phyloP scores from a whole-genome alignment of 768 basidiomycete species.

The Rhizopogon rudus region DNA sequence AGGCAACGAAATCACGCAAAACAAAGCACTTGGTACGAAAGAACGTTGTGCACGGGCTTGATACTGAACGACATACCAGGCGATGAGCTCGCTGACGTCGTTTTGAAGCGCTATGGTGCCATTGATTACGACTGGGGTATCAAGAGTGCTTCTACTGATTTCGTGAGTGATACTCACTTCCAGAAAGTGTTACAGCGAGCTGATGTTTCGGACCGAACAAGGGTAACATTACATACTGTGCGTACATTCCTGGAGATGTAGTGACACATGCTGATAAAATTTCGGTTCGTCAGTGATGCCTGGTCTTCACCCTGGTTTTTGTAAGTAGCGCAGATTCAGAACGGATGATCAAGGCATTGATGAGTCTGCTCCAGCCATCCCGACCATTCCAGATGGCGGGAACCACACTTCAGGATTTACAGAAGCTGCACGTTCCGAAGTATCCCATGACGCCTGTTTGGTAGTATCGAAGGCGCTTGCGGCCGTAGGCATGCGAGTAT shows the following conservation, averaged over 20 bases:
- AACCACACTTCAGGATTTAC: constrained; percentile 66
- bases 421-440: constrained; percentile 47
- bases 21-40: constrained; percentile 46
- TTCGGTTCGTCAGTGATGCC: constrained; percentile 31
- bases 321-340: background rate
- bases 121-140: constrained; percentile 61
- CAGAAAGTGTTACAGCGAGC: background rate
- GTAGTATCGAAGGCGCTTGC: constrained; percentile 65
- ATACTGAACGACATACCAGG: constrained; percentile 29
- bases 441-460: constrained; percentile 57
- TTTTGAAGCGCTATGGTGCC: constrained; percentile 49
- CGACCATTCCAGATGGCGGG: constrained; percentile 60
- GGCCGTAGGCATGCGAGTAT: constrained; percentile 53
- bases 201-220: background rate
- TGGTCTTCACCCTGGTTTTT: constrained; percentile 60
- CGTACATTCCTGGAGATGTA: background rate
- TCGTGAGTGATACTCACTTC: constrained; percentile 40
- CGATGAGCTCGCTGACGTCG: constrained; percentile 55
- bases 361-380: constrained; percentile 46
- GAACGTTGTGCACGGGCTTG: background rate
- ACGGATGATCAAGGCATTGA: background rate
- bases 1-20: constrained; percentile 56
- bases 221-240: constrained; percentile 62
- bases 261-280: constrained; percentile 3
- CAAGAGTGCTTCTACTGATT: constrained; percentile 67